Conservation (phyloP, 108 stramenopile genomes). For the Nannochloropsis salina region DNA sequence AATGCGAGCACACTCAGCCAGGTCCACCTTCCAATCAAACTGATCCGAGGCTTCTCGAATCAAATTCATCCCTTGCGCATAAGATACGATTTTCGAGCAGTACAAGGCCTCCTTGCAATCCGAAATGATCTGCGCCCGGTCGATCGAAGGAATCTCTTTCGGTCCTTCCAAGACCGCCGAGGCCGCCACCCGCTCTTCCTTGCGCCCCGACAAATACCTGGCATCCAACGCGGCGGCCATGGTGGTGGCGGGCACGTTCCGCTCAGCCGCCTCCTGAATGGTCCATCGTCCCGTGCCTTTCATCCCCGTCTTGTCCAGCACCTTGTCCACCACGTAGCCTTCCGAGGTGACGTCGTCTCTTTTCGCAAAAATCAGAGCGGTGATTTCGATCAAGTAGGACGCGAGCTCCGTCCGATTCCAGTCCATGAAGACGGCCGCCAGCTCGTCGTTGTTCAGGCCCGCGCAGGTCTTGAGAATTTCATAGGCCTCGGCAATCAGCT, state of each 20-base stretch:
- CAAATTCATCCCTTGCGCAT: conserved; percentile 89
- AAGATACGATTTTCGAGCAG: conserved; percentile 91
- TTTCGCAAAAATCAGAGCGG: conserved; percentile 75
- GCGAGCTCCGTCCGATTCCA: conserved; percentile 86
- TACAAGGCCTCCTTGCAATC: conserved; percentile 85
- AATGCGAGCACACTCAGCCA: conserved; percentile 85
- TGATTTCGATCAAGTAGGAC: conserved; percentile 95
- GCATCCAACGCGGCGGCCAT: conserved; percentile 91
- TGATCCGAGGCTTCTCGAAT: conserved; percentile 76
- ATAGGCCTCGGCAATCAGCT: conserved; percentile 94
- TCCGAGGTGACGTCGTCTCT: conserved; percentile 71
- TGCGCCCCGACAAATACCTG: conserved; percentile 79
- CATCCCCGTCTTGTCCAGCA: conserved; percentile 97
- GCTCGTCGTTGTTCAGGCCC: conserved; percentile 83
- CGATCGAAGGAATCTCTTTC: conserved; percentile 64
- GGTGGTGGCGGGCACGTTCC: conserved; percentile 84
- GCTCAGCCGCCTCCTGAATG: conserved; percentile 95
- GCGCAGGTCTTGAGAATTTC: conserved; percentile 74
- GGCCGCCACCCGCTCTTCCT: conserved; percentile 81
- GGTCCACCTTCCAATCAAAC: conserved; percentile 79
- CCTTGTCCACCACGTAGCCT: conserved; percentile 63
- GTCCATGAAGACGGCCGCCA: conserved; percentile 73
- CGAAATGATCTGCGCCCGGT: conserved; percentile 75
- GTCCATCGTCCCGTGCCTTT: conserved; percentile 99
- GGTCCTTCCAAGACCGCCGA: conserved; percentile 75